A percentile compares a stretch with the other conserved stretches of the same genome.
phyloP scores from a whole-genome alignment of 116 monocot species.

The Posidonia oceanica region DNA sequence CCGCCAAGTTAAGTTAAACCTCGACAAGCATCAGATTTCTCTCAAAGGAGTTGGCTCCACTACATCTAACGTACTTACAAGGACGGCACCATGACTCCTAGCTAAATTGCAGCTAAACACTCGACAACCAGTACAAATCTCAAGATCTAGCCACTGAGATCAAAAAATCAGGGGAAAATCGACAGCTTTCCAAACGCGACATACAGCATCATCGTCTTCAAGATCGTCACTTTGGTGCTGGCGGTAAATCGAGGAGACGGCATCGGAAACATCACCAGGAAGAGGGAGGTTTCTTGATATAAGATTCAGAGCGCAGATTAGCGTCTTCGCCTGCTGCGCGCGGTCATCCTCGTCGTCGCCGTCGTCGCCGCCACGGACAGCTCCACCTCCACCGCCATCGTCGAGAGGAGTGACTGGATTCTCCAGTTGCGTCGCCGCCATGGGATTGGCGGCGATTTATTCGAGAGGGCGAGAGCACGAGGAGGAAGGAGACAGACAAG shows the following conservation, averaged over 20 bases:
- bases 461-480: no score
- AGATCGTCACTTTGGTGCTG: conserved; percentile 8
- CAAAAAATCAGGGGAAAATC: no score
- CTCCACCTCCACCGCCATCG: background rate
- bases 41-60: no score
- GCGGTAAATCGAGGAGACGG: conserved; percentile 56
- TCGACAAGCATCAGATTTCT: background rate
- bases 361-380: background rate
- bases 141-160: no score
- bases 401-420: conserved; percentile 1
- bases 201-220: background rate
- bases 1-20: background rate
- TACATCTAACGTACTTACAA: no score
- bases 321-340: conserved; percentile 58
- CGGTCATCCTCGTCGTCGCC: conserved; percentile 1
- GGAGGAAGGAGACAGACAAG: no score
- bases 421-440: conserved; percentile 12
- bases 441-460: background rate
- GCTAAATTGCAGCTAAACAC: no score
- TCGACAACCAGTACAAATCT: no score
- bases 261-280: conserved; percentile 44
- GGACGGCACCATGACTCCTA: no score
- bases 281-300: conserved; percentile 77
- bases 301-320: conserved; percentile 77
- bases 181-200: no score